Evolutionary conservation across 2,329 filamentous ascomycete genomes (phyloP), one percentile per base, ranked within the genome.

Genomic region (Emergomyces pasteurianus): DNA sequence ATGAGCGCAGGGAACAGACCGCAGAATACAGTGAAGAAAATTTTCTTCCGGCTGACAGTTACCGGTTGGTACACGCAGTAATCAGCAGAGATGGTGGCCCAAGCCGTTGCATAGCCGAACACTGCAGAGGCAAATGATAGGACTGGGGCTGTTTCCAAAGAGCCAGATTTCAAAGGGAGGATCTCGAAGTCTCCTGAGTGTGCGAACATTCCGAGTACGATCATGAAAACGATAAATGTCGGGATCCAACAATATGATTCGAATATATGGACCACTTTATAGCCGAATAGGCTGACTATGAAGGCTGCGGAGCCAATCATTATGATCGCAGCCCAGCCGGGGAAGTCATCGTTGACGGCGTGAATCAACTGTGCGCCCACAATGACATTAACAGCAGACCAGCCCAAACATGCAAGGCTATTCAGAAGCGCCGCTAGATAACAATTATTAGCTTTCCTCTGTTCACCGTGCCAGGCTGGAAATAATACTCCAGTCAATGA

Each of bases 61-160:
- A 79, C 76, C 0, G 88, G 87, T 67, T 91, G 88, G 73, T 92
- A 92, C 58, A 90, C 87, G 26, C 87, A 90, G 72, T 91, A 92
- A 69, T 92, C 89, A 9, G 87, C 86, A 0, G 88, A 87, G 62
- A 86, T 88, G 7, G 82, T 82, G 1, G 86, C 84, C 88, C 89
- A 94, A 60, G 89, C 83, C 1, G 87, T 86, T 21, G 85, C 80
- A 69, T 88, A 86, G 46, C 86, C 83, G 71, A 84, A 86, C 40
- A 91, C 78, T 21, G 86, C 81, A 14, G 85, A 80, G 52, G 84
- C 81, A 68, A 88, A 88, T 61, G 83, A 85, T 53, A 94, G 78
- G 47, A 86, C 73, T 60, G 77, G 70, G 61, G 86, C 82, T 60
- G 86, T 74, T 68, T 90, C 86, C 0, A 78, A 74, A 1, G 69